Base-by-base conservation (phyloP, 2,329 filamentous ascomycete genomes). In the Trichoderma brevicompactum region DNA sequence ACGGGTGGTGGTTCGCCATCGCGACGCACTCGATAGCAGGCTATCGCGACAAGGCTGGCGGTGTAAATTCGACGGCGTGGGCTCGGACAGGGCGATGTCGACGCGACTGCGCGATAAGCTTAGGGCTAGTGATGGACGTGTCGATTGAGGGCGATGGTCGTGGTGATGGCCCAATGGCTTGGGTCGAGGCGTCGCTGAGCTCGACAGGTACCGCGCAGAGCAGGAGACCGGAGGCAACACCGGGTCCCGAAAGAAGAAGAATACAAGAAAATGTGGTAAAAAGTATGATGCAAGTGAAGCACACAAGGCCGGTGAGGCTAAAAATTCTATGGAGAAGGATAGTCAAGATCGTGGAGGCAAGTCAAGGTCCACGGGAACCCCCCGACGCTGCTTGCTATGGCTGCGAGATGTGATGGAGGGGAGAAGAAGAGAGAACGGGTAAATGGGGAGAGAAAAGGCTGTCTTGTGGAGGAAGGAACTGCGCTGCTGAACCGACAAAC, bases 1-100 rank as follows among this genome's bases (percentile, higher is more conserved):
- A 94, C 48, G 89, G 89, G 74, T 94, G 92, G 72, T 92, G 90
- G 77, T 92, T 90, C 72, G 89, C 88, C 89, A 92, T 92, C 69
- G 68, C 78, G 73, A 70, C 62, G 55, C 52, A 58, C 60, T 60
- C 50, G 66, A 43, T 46, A 63, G 67, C 66, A 64, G 66, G 64
- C 64, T 66, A 67, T 53, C 62, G 66, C 59, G 66, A 67, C 65
- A 68, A 67, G 67, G 66, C 49, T 65, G 53, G 66, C 53, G 58
- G 60, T 63, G 59, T 63, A 65, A 46, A 65, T 65, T 59, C 66
- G 54, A 61, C 59, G 65, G 48, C 46, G 49, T 41, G n/a, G 49
- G 46, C 40, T 52, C 10, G 28, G 44, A n/a, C 46, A 28, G 17
- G 40, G 36, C 19, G 44, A 43, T 50, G 54, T 62, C 50, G 67